phyloP scores from a whole-genome alignment of 176 grass and related monocot genomes.

The Saccharum officinarum region DNA sequence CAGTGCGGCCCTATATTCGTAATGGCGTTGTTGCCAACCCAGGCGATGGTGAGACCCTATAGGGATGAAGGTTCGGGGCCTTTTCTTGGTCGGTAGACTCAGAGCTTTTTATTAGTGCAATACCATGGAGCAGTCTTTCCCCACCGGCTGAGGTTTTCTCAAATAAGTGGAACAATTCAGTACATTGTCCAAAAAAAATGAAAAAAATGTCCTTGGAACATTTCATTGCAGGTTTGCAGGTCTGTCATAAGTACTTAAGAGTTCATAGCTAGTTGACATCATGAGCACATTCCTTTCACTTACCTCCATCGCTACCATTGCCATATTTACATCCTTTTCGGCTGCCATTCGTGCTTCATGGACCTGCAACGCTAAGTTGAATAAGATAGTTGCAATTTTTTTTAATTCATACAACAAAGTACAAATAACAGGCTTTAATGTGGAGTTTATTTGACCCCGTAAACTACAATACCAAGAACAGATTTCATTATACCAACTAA shows the following conservation, averaged over 20 bases:
- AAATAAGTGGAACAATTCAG: background rate
- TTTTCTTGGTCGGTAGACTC: background rate
- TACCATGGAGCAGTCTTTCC: background rate
- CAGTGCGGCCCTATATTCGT: background rate
- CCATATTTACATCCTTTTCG: background rate
- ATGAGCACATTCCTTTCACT: background rate
- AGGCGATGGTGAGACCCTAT: background rate
- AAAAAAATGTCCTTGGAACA: background rate
- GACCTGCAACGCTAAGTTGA: background rate
- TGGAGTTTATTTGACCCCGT: too few relatives aligned
- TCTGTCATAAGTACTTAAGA: background rate
- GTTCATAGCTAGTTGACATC: background rate
- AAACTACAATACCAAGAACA: too few relatives aligned
- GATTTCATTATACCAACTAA: too few relatives aligned
- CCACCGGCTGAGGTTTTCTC: background rate
- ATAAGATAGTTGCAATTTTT: background rate
- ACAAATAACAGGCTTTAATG: background rate
- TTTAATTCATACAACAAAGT: background rate
- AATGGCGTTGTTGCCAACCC: background rate
- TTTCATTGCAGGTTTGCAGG: background rate
- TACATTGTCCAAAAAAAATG: background rate
- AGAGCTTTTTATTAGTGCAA: background rate
- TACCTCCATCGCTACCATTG: background rate
- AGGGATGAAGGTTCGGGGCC: background rate
- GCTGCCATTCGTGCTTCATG: background rate